Conservation (phyloP, 2,329 filamentous ascomycete genomes). For the Didymella segeticola region DNA sequence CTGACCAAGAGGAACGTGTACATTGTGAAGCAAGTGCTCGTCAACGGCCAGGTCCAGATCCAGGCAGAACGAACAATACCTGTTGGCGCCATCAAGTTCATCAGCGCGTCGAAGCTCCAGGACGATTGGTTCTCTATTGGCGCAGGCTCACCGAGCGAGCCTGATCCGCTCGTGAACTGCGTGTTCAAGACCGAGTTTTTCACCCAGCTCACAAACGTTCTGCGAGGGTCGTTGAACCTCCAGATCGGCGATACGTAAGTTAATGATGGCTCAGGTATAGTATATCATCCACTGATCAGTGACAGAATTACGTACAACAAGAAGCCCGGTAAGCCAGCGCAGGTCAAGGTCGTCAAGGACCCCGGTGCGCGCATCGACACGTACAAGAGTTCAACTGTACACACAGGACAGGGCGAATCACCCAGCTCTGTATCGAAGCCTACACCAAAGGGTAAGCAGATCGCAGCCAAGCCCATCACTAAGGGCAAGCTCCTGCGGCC, state of each 20-base stretch:
- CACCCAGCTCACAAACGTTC: constrained; percentile 82
- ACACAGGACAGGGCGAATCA: constrained; percentile 84
- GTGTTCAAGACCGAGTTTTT: constrained; percentile 97
- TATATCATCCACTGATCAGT: constrained; percentile 29
- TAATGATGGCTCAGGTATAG: not conserved
- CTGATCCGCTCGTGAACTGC: constrained; percentile 92
- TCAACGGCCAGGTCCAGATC: constrained; percentile 83
- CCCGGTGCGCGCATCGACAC: constrained; percentile 75
- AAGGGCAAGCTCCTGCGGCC: constrained; percentile 91
- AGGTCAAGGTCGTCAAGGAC: constrained; percentile 91
- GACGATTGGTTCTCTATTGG: constrained; percentile 98
- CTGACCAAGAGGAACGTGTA: constrained; percentile 88
- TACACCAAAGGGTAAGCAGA: constrained; percentile 84
- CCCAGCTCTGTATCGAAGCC: constrained; percentile 82
- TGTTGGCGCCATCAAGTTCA: constrained; percentile 85
- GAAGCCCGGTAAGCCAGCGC: constrained; percentile 90
- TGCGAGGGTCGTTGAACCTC: constrained; percentile 80
- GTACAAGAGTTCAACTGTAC: constrained; percentile 93
- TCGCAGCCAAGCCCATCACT: constrained; percentile 88
- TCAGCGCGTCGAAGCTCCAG: constrained; percentile 79
- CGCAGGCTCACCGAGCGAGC: constrained; percentile 85
- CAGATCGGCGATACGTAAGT: constrained; percentile 75
- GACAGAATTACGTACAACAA: constrained; percentile 88
- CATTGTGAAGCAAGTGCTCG: constrained; percentile 81
- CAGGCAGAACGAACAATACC: constrained; percentile 81